Evolutionary conservation across 352 stramenopile genomes (phyloP).

Genomic region (Globisporangium lucens): DNA sequence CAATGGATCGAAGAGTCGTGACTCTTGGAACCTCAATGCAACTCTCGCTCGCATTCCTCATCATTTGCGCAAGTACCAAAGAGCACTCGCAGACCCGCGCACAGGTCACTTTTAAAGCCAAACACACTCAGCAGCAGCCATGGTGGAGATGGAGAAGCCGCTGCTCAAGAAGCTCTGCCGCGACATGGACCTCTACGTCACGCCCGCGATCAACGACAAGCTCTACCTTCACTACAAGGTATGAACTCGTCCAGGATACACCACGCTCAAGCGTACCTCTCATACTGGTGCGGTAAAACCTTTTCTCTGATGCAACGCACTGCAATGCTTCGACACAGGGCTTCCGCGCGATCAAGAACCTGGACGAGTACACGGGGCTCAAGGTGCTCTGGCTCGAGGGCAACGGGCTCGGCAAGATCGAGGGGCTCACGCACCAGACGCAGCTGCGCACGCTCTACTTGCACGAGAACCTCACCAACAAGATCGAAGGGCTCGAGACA

Average conservation of each 20-base stretch:
- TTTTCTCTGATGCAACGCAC: no score
- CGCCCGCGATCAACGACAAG: constrained; percentile 93
- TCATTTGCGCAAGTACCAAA: not conserved
- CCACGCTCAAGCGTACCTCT: no score
- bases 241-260: not conserved
- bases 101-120: not conserved
- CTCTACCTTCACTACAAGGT: constrained; percentile 96
- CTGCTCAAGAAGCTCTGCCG: constrained; percentile 88
- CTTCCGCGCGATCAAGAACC: constrained; percentile 91
- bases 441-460: constrained; percentile 91
- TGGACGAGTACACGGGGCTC: constrained; percentile 93
- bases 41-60: not conserved
- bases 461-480: constrained; percentile 94
- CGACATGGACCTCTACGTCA: constrained; percentile 91
- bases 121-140: constrained; percentile 18
- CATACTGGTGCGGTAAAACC: no score
- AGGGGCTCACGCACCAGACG: constrained; percentile 86
- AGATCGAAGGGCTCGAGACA: constrained; percentile 81
- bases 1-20: not conserved
- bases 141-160: constrained; percentile 89
- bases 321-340: constrained; percentile 30
- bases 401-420: constrained; percentile 89
- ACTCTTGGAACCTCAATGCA: not conserved
- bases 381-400: constrained; percentile 94
- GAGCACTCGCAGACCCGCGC: not conserved